Evolutionary conservation across 306 rosid species (phyloP).

Genomic region (Vachellia collinsii): DNA sequence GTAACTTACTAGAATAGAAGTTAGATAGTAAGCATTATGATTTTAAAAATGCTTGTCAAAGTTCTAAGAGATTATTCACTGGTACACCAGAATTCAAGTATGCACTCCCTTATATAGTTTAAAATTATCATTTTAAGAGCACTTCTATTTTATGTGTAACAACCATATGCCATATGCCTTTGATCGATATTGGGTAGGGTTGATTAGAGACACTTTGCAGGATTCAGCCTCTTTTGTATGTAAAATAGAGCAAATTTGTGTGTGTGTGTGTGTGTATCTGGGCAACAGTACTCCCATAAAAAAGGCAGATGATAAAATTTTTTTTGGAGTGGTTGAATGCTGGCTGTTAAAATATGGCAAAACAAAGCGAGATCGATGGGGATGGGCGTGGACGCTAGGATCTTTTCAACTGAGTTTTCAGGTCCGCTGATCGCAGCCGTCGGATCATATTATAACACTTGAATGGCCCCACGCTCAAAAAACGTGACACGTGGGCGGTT

Average conservation of each 20-base stretch:
- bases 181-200: not conserved
- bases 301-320: no score
- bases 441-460: not conserved
- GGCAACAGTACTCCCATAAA: no score
- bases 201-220: not conserved
- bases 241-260: no score
- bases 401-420: not conserved
- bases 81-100: not conserved
- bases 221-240: not conserved
- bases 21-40: no score
- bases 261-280: no score
- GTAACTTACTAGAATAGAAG: not conserved
- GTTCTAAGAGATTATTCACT: no score
- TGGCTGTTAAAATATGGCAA: not conserved
- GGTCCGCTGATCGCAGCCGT: slow-evolving; percentile 1
- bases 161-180: not conserved
- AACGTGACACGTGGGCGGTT: not conserved
- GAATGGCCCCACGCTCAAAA: not conserved
- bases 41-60: no score
- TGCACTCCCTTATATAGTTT: no score
- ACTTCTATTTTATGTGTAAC: not conserved
- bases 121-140: not conserved
- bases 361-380: slow-evolving; percentile 18
- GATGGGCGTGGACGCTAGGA: slow-evolving; percentile 26
- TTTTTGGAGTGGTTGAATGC: slow-evolving; percentile 38